These are phyloP conservation scores for Pseudonitzschia multiseries DNA, from an alignment of 108 stramenopile genomes.

Conservation along the genomic window DNA sequence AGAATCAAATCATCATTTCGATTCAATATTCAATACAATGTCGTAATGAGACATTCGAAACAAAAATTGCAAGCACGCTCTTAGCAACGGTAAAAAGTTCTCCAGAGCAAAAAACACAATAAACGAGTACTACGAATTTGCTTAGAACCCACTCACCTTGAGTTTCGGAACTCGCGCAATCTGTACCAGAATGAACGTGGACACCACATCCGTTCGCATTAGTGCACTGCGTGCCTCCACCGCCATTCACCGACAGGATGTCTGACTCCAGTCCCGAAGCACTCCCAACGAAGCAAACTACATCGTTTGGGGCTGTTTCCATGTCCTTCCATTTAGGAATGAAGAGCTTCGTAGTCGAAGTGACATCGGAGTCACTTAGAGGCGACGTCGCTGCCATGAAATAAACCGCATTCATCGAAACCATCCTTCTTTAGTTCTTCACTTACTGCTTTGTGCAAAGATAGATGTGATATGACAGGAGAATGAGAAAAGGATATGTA, in stretches of 20 bases:
- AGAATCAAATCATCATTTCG: neutral
- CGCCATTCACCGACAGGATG: neutral
- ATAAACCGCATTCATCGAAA: neutral
- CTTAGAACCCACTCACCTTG: conserved; percentile 23
- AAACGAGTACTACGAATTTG: neutral
- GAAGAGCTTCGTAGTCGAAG: neutral
- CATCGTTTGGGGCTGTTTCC: neutral
- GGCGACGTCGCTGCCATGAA: conserved; percentile 1
- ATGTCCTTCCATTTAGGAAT: conserved; percentile 2
- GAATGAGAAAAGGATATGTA: too few relatives aligned
- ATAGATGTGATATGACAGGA: too few relatives aligned
- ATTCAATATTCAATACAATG: neutral
- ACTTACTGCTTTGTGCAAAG: too few relatives aligned
- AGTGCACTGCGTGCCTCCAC: conserved; percentile 7
- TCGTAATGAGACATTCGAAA: neutral
- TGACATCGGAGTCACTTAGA: neutral
- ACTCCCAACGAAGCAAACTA: conserved; percentile 13
- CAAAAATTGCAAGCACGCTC: neutral
- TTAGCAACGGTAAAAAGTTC: neutral
- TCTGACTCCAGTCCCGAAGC: neutral
- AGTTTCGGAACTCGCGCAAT: conserved; percentile 18
- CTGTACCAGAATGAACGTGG: conserved; percentile 34
- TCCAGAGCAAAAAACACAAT: neutral
- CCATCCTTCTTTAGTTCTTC: neutral
- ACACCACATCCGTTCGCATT: conserved; percentile 30